Evolutionary conservation across 148 eudicot species (phyloP).

Genomic region (Camellia japonica): DNA sequence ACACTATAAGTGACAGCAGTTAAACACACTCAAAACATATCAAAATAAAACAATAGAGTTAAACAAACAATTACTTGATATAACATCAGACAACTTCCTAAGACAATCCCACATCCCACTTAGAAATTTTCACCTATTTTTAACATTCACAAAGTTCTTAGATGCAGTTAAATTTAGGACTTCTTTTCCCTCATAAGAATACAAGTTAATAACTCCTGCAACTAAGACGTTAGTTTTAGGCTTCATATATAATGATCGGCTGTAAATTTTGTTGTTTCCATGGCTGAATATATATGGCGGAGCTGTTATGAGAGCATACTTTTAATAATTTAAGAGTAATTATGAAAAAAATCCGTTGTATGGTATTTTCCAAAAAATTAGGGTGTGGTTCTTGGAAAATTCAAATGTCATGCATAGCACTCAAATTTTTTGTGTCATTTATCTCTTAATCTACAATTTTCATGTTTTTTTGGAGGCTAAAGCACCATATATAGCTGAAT

Average conservation of each 20-base stretch:
- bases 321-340: background rate
- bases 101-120: background rate
- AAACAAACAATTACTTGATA: background rate
- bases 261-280: background rate
- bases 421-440: background rate
- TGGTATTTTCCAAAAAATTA: background rate
- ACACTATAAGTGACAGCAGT: background rate
- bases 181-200: background rate
- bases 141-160: no score
- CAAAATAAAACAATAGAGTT: background rate
- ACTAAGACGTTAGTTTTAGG: background rate
- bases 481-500: background rate
- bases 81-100: background rate
- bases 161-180: background rate
- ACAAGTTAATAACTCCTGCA: background rate
- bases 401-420: conserved; percentile 1
- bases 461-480: conserved; percentile 5
- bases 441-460: background rate
- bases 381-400: background rate
- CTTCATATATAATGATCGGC: background rate
- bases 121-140: background rate
- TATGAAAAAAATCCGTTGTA: background rate
- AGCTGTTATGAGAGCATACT: background rate
- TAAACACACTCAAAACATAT: background rate
- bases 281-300: no score